Evolutionary conservation across 305 asterid genomes (phyloP), one percentile per base, ranked within the genome.

Genomic region (Andrographis paniculata): DNA sequence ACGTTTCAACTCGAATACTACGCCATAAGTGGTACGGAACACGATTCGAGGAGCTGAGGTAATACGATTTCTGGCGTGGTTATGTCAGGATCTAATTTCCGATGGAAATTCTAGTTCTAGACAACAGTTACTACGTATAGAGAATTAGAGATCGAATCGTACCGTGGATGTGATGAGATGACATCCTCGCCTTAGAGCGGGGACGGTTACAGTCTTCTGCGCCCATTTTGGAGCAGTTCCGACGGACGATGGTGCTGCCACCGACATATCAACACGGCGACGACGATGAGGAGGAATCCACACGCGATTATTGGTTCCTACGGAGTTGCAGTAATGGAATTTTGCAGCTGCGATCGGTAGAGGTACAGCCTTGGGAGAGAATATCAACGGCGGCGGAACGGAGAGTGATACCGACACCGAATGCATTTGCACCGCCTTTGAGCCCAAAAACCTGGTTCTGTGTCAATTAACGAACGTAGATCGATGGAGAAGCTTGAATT

Each of bases 151-250:
- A 19, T 45, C 33, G 15, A 23, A 22, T 1, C 9, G 9, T 42
- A 77, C 96, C 95, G 71, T 75, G 41, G 88, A 69, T 33, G 98
- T 82, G 61, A 85, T 54, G 50, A 82, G 91, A 59, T 85, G 95
- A 59, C 95, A 89, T 14, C 95, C 93, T 36, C 94, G 94, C 52
- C 74, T 67, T 48, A 74, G 94, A 1, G 87, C 76, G 17, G 95
- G 93, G 48, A 89, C 45, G 20, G 76, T 72, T 11, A 85, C 31
- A 15, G 82, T 82, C 68, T 79, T 89, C 75, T 89, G 97, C 27
- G 87, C 84, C 98, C 97, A 85, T 58, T 76, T 80, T 24, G 91
- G 87, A 24, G 69, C 77, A n/a, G 50, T 59, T 38, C 61, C 76
- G 24, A 58, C 71, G 42, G 71, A 52, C 20, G 69, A 7, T 14